phyloP scores from a whole-genome alignment of 305 asterid genomes.

The Solanum chacoense region DNA sequence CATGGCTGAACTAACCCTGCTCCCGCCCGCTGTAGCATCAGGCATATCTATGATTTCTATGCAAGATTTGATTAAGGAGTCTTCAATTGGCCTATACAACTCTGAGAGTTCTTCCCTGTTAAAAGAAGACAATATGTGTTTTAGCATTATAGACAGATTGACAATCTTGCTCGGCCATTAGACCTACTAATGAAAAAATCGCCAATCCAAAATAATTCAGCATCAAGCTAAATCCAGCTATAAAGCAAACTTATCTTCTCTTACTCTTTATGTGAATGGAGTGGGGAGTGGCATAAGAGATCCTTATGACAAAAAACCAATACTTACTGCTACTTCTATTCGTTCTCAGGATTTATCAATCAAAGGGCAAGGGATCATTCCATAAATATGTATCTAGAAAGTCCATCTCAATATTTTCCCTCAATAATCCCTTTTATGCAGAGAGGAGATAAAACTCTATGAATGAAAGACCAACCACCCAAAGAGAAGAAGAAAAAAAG shows the following conservation, averaged over 20 bases:
- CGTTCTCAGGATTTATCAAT: background rate
- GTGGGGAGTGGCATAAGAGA: background rate
- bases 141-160: background rate
- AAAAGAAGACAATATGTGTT: background rate
- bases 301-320: background rate
- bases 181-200: background rate
- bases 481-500: background rate
- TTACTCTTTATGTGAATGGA: background rate
- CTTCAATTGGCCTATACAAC: constrained; percentile 67
- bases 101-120: constrained; percentile 58
- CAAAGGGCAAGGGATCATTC: background rate
- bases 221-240: background rate
- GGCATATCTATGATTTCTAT: constrained; percentile 60
- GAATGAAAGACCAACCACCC: background rate
- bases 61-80: constrained; percentile 62
- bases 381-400: background rate
- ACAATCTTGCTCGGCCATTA: background rate
- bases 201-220: background rate
- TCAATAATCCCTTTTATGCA: background rate
- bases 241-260: background rate
- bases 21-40: constrained; percentile 47
- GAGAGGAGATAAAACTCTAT: background rate
- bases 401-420: background rate
- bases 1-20: constrained; percentile 29
- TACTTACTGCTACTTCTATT: background rate